Evolutionary conservation across 2,329 filamentous ascomycete species (phyloP).

Genomic region (Cladosporium sp.): DNA sequence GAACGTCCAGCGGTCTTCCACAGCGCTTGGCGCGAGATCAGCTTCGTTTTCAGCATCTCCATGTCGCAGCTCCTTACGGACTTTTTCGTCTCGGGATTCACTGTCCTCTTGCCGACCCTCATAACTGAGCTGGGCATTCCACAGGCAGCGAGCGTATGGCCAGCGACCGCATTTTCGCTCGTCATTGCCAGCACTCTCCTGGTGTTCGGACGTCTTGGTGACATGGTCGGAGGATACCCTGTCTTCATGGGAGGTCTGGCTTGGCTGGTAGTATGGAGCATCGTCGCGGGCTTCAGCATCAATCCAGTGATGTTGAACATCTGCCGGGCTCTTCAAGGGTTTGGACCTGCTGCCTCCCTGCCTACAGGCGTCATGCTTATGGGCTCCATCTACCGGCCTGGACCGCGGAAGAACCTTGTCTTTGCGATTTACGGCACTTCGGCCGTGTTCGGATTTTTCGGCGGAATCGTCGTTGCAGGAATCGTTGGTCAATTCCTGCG

Average conservation of each 20-base stretch:
- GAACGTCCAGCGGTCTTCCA: slow-evolving; percentile 53
- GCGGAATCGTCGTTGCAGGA: slow-evolving; percentile 59
- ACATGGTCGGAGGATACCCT: slow-evolving; percentile 55
- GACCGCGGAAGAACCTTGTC: slow-evolving; percentile 28
- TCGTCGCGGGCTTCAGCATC: slow-evolving; percentile 25
- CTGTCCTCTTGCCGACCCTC: slow-evolving; percentile 59
- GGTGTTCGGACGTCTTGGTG: slow-evolving; percentile 39
- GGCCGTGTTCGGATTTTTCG: slow-evolving; percentile 50
- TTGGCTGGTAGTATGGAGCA: slow-evolving; percentile 33
- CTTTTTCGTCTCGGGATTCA: slow-evolving; percentile 71
- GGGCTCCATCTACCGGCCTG: slow-evolving; percentile 26
- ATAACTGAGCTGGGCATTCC: slow-evolving; percentile 58
- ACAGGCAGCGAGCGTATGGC: slow-evolving; percentile 53
- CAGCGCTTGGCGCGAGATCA: slow-evolving; percentile 47
- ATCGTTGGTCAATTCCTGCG: slow-evolving; percentile 46
- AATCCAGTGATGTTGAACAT: slow-evolving; percentile 28
- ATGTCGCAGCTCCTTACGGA: slow-evolving; percentile 41
- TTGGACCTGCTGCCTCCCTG: slow-evolving; percentile 27
- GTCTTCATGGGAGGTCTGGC: slow-evolving; percentile 53
- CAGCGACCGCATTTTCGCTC: slow-evolving; percentile 44
- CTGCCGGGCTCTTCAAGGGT: slow-evolving; percentile 27
- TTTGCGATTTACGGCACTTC: slow-evolving; percentile 43
- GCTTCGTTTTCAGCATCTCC: slow-evolving; percentile 50
- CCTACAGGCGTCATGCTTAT: slow-evolving; percentile 26
- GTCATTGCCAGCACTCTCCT: slow-evolving; percentile 42